These are phyloP conservation scores for Trypanosoma congolense DNA, from an alignment of 208 protist species.

Conservation along the genomic window DNA sequence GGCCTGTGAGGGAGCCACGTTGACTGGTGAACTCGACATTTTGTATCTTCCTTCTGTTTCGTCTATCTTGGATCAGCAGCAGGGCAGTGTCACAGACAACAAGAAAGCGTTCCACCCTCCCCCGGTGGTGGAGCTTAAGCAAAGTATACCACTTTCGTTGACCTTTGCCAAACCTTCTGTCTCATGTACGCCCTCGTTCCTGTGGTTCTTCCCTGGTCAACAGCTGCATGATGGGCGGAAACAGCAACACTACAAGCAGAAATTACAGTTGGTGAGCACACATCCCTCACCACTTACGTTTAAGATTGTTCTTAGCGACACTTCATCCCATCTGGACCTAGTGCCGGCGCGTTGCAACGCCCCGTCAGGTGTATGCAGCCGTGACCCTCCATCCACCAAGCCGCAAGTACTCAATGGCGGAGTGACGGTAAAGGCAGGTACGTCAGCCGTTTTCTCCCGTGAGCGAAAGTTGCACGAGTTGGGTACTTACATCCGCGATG, in stretches of 20 bases:
- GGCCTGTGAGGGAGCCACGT: not conserved
- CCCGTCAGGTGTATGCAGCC: not conserved
- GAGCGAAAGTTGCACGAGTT: constrained; percentile 10
- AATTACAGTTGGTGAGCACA: constrained; percentile 52
- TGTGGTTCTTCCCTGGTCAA: constrained; percentile 81
- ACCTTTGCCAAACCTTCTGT: constrained; percentile 45
- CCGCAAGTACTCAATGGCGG: not conserved
- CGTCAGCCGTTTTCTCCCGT: not conserved
- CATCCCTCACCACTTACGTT: constrained; percentile 39
- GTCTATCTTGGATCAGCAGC: constrained; percentile 10
- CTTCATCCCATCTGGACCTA: not conserved
- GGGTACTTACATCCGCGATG: constrained; percentile 16
- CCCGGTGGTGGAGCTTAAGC: constrained; percentile 30
- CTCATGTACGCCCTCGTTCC: constrained; percentile 32
- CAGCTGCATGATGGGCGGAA: constrained; percentile 64
- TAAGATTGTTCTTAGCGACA: constrained; percentile 24
- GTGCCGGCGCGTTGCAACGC: not conserved
- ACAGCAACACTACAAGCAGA: constrained; percentile 60
- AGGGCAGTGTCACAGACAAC: not conserved
- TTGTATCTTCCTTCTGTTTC: constrained; percentile 12
- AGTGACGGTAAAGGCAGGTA: not conserved
- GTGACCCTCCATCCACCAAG: not conserved
- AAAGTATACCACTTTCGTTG: constrained; percentile 37
- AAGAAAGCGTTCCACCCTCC: constrained; percentile 1
- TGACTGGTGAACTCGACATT: constrained; percentile 24